phyloP scores from a whole-genome alignment of 441 rosid genomes.

The Pelargonium cotyledonis region DNA sequence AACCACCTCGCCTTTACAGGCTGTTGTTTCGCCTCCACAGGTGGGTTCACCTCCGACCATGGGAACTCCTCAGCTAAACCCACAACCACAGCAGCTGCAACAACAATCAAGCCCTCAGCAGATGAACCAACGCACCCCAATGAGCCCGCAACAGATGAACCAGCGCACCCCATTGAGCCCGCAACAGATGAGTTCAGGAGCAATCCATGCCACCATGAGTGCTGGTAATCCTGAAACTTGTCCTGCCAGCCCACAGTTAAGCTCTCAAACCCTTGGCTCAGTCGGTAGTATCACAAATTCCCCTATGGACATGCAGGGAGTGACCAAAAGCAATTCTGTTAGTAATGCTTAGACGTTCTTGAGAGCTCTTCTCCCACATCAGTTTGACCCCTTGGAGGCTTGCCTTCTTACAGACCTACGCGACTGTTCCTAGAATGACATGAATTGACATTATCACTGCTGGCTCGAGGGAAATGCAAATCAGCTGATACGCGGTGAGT shows the following conservation, averaged over 20 bases:
- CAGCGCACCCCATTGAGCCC: slow-evolving; percentile 98
- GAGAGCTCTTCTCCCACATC: too few species aligned
- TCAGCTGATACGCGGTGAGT: too few species aligned
- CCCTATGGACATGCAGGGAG: slow-evolving; percentile 87
- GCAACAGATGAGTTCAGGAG: slow-evolving; percentile 73
- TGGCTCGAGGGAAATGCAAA: too few species aligned
- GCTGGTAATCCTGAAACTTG: slow-evolving; percentile 74
- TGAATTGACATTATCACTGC: too few species aligned
- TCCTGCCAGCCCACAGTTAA: slow-evolving; percentile 93
- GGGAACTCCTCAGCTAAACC: slow-evolving; percentile 56
- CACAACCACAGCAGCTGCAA: slow-evolving; percentile 35
- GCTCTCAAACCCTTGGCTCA: slow-evolving; percentile 91
- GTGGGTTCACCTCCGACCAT: slow-evolving; percentile 72
- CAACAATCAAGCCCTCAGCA: slow-evolving; percentile 48
- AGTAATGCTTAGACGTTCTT: too few species aligned
- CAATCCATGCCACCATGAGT: slow-evolving; percentile 62
- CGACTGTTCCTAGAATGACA: too few species aligned
- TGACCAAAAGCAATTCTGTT: too few species aligned
- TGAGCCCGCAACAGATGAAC: slow-evolving; percentile 87
- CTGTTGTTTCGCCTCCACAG: slow-evolving; percentile 72
- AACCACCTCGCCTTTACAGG: slow-evolving; percentile 60
- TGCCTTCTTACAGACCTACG: too few species aligned
- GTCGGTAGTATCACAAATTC: slow-evolving; percentile 87
- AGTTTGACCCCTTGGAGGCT: too few species aligned
- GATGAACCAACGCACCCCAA: slow-evolving; percentile 27